These are phyloP conservation scores for Dorcoceras hygrometricum DNA, from an alignment of 257 asterid genomes.

Conservation along the genomic window DNA sequence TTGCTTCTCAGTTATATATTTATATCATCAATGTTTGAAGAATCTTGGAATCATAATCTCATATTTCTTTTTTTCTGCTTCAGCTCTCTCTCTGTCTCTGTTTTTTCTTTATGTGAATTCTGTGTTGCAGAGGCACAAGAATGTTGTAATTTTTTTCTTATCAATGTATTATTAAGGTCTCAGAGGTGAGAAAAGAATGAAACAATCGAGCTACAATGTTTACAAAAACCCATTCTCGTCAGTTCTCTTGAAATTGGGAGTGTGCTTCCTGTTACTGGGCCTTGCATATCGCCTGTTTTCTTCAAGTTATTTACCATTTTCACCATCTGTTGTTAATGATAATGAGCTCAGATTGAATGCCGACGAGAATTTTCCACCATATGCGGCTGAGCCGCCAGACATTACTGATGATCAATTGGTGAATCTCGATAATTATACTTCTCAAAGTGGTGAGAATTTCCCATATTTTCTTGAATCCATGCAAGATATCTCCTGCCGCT, in stretches of 20 bases:
- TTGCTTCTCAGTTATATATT: too few species aligned
- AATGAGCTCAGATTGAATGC: conserved; percentile 12
- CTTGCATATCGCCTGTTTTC: conserved; percentile 52
- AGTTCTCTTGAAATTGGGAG: conserved; percentile 40
- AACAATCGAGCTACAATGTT: conserved; percentile 8
- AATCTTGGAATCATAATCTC: too few species aligned
- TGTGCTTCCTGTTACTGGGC: conserved; percentile 53
- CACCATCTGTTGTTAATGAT: conserved; percentile 31
- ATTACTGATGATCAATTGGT: conserved; percentile 15
- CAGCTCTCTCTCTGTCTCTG: too few species aligned
- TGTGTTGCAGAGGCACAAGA: neutral
- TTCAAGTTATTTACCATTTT: conserved; percentile 44
- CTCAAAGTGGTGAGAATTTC: conserved; percentile 35
- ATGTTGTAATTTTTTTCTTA: neutral
- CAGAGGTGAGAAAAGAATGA: neutral
- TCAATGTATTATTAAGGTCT: neutral
- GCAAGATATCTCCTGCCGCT: conserved; percentile 27
- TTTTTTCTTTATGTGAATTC: too few species aligned
- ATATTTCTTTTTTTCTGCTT: too few species aligned
- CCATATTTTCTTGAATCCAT: conserved; percentile 21
- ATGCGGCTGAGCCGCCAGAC: conserved; percentile 24
- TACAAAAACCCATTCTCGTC: conserved; percentile 34
- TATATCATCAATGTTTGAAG: too few species aligned
- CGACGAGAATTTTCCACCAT: conserved; percentile 25
- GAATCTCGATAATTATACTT: conserved; percentile 24